Evolutionary conservation across 495 filamentous ascomycete genomes (phyloP), one percentile per base, ranked within the genome.

Genomic region (Hamigera avellanea): DNA sequence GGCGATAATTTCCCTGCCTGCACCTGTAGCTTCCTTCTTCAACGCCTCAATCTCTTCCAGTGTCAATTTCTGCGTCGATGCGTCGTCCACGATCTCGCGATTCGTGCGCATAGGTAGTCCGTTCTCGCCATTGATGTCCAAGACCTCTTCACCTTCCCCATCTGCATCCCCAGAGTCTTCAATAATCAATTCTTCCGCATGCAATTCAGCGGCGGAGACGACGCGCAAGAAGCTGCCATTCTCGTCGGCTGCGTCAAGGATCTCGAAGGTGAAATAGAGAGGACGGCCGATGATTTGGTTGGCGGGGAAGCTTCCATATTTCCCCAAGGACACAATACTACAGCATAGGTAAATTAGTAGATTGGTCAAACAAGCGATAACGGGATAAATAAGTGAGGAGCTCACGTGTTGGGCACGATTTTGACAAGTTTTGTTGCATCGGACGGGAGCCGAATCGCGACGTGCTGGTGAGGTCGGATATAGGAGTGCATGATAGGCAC

Each of bases 11-110:
- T 93, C 86, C 56, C 82, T 83, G 7, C 91, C 91, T 0, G 84
- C 81, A 14, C 78, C 78, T 23, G 70, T 76, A 1, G 77, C 80
- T 27, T 83, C 73, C 39, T 72, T 76, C 61, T 98, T 98, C 42
- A 96, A 60, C 52, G 78, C 78, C 53, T 96, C 91, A 39, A 98
- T 98, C 61, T 96, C 86, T 27, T 79, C 73, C 56, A 80, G 68
- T 0, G 83, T 85, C 40, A 98, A 63, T 14, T 74, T 80, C 56
- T 98, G 91, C 13, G 83, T 77, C 21, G 78, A 76, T 1, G 75
- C 70, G 49, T 89, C 83, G 54, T 95, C 86, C 35, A 88, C 66
- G 13, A 76, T 85, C 37, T 83, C 71, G 35, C 75, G 78, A 49
- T 88, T 88, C 2, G 80, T 87, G 36, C 80, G 80, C 66, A 83